phyloP scores from a whole-genome alignment of 305 asterid species.

The Solanum hybrid region DNA sequence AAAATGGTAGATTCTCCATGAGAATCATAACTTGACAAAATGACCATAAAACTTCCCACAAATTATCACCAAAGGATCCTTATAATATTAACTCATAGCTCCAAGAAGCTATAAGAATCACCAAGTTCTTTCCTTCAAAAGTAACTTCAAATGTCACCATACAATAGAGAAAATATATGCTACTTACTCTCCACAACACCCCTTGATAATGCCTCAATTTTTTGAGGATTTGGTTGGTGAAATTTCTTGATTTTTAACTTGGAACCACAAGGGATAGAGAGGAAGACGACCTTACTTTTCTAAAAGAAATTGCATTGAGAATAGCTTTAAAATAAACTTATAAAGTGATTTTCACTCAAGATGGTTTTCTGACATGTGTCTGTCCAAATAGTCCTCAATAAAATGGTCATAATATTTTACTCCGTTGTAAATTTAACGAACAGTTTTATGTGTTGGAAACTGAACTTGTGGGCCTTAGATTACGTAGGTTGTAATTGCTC shows the following conservation, averaged over 20 bases:
- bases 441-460: background rate
- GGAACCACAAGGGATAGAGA: background rate
- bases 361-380: background rate
- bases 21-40: background rate
- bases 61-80: background rate
- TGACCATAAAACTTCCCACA: background rate
- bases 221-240: background rate
- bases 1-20: background rate
- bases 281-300: background rate
- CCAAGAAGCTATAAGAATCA: background rate
- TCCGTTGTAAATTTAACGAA: background rate
- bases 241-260: background rate
- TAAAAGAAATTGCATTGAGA: background rate
- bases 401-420: background rate
- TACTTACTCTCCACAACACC: background rate
- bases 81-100: background rate
- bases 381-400: background rate
- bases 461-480: background rate
- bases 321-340: background rate
- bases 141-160: background rate
- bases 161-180: background rate
- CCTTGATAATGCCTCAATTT: background rate
- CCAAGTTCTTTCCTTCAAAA: background rate
- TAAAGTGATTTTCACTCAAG: background rate
- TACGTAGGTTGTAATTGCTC: background rate